Evolutionary conservation across 257 asterid genomes (phyloP).

Genomic region (Ballota nigra): DNA sequence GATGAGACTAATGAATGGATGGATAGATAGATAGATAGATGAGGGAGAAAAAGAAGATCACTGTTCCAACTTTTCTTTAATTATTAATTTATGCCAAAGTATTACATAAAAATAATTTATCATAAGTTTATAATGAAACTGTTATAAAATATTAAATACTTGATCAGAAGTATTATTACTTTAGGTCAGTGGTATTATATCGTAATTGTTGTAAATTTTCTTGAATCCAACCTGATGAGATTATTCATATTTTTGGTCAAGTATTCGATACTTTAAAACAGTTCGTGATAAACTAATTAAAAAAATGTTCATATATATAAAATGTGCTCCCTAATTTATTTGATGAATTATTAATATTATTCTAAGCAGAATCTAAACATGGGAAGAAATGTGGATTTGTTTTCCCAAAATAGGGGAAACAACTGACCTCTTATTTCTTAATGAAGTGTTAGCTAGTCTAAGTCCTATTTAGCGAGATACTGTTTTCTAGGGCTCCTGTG

Average conservation of each 20-base stretch:
- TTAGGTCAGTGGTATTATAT: too few species aligned
- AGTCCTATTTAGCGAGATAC: conserved; percentile 17
- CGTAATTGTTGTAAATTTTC: too few species aligned
- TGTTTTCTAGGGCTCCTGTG: conserved; percentile 43
- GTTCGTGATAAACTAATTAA: too few species aligned
- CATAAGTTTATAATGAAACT: too few species aligned
- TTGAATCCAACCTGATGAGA: too few species aligned
- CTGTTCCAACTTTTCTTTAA: conserved; percentile 12
- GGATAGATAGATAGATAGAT: conserved; percentile 35
- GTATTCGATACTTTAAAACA: too few species aligned
- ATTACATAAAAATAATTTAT: too few species aligned
- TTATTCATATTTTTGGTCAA: too few species aligned
- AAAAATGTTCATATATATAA: too few species aligned
- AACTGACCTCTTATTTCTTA: conserved; percentile 25
- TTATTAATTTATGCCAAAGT: too few species aligned
- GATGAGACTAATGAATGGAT: conserved; percentile 42
- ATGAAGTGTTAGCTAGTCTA: conserved; percentile 12
- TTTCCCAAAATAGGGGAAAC: conserved; percentile 49
- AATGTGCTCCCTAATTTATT: not conserved
- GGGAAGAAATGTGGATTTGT: conserved; percentile 25
- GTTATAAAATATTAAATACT: too few species aligned
- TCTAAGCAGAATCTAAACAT: not conserved
- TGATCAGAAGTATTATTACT: too few species aligned
- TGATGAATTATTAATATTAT: not conserved
- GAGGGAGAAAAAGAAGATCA: conserved; percentile 21